A percentile compares a stretch with the other conserved stretches of the same genome.
Conservation (phyloP, 1,284 basidiomycete species). For the Pyrrhoderma lamaoense region DNA sequence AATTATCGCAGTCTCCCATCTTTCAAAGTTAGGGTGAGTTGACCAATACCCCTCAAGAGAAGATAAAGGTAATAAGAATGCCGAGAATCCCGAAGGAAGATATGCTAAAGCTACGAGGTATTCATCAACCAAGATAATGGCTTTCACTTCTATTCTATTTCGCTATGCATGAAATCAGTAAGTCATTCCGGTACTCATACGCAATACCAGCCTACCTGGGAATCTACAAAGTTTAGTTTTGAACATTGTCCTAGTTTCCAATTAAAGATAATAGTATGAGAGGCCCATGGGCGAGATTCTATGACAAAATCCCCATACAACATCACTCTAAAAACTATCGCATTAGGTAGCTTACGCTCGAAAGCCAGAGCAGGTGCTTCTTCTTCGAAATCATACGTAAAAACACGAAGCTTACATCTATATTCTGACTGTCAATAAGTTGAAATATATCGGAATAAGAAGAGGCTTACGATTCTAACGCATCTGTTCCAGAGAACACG, state of each 20-base stretch:
- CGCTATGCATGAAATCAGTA: not conserved
- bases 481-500: not conserved
- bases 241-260: conserved; percentile 4
- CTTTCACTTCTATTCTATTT: not conserved
- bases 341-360: not conserved
- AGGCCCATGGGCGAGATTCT: not conserved
- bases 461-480: not conserved
- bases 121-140: not conserved
- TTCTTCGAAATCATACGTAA: conserved; percentile 1
- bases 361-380: not conserved
- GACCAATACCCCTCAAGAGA: conserved; percentile 4
- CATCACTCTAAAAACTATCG: conserved; percentile 9
- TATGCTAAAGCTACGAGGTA: not conserved
- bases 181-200: too few relatives aligned
- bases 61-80: not conserved
- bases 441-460: not conserved
- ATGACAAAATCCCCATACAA: conserved; percentile 5
- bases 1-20: too few relatives aligned
- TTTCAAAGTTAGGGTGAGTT: not conserved
- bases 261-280: conserved; percentile 8
- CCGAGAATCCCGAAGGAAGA: conserved; percentile 1
- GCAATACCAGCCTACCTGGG: not conserved
- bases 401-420: conserved; percentile 3
- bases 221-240: conserved; percentile 1
- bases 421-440: not conserved